Base-by-base conservation (phyloP, 371 early-diverging fungal species). In the Furculomyces boomerangus region DNA sequence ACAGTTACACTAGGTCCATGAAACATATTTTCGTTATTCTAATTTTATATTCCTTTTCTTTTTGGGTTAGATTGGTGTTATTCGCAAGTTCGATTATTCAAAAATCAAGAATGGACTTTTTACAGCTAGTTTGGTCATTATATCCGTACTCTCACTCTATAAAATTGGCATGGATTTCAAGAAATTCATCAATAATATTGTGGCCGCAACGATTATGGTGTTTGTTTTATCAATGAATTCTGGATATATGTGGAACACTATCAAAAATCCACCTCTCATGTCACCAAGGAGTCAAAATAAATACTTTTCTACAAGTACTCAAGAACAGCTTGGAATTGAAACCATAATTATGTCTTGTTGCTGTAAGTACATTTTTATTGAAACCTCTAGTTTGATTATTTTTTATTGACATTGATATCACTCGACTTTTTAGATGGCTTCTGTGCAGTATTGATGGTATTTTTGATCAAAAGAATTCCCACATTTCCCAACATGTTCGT, bases 201-300 rank as follows among this genome's bases (percentile, higher is more conserved):
- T 59, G 55, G 58, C 66, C 1, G 57, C 62, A 30, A 51, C 32
- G n/a, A 54, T 57, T 7, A 60, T 66, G 39, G 27, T 60, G 52
- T 66, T 66, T 55, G 61, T 58, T 44, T 48, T 66, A 52, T 43
- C 62, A 56, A 66, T 66, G 67, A 67, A 59, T 26, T 60, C 67
- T 27, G 67, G 67, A 27, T 63, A 55, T 45, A 61, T 66, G 65
- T 66, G 67, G 67, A 67, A 62, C 59, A 32, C 59, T 50, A 66
- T 66, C 63, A 66, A 67, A 56, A 43, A 37, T 14, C 67, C 67
- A 37, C 57, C 59, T 41, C 65, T 58, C 27, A 31, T 66, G 52
- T 61, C 64, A 13, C 61, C 59, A 53, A 47, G 59, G 18, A 26
- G 37, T 30, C n/a, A n/a, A n/a, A n/a, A n/a, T n/a, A n/a, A n/a